Evolutionary conservation across 345 rosid genomes (phyloP).

Genomic region (Populus tremula): DNA sequence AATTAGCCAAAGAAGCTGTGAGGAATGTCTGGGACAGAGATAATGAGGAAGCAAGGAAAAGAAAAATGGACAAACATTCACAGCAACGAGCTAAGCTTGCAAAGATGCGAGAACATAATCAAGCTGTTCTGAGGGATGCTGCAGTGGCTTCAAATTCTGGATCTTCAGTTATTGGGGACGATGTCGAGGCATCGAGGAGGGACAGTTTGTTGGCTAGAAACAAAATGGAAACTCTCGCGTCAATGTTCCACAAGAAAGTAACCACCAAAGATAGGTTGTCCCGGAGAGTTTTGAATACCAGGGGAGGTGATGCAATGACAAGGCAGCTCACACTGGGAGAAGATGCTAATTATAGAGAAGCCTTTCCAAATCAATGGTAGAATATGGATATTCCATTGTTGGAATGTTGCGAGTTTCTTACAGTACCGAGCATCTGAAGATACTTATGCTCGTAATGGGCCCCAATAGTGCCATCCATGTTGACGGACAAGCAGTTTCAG

Average conservation of each 20-base stretch:
- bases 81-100: slow-evolving; percentile 69
- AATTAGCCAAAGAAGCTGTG: slow-evolving; percentile 74
- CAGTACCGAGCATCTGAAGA: background rate
- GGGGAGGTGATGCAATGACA: slow-evolving; percentile 43
- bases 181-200: slow-evolving; percentile 29
- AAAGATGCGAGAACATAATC: slow-evolving; percentile 70
- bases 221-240: slow-evolving; percentile 59
- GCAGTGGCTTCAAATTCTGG: slow-evolving; percentile 74
- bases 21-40: slow-evolving; percentile 61
- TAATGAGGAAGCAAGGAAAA: slow-evolving; percentile 49
- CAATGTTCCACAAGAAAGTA: slow-evolving; percentile 60
- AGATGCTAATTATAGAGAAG: slow-evolving; percentile 61
- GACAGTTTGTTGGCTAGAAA: slow-evolving; percentile 37
- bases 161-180: slow-evolving; percentile 46
- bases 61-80: slow-evolving; percentile 46
- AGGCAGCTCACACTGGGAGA: slow-evolving; percentile 51
- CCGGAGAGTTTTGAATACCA: slow-evolving; percentile 49
- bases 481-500: background rate
- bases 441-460: background rate
- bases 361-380: slow-evolving; percentile 88
- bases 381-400: background rate
- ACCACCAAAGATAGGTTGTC: slow-evolving; percentile 62
- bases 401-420: background rate
- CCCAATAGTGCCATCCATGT: background rate
- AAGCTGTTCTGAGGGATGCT: slow-evolving; percentile 67